Percentiles rank a stretch among this genome's conserved stretches.
These are phyloP conservation scores for Rhizophagus sp. DNA, from an alignment of 192 early-diverging fungal genomes.

Conservation along the genomic window DNA sequence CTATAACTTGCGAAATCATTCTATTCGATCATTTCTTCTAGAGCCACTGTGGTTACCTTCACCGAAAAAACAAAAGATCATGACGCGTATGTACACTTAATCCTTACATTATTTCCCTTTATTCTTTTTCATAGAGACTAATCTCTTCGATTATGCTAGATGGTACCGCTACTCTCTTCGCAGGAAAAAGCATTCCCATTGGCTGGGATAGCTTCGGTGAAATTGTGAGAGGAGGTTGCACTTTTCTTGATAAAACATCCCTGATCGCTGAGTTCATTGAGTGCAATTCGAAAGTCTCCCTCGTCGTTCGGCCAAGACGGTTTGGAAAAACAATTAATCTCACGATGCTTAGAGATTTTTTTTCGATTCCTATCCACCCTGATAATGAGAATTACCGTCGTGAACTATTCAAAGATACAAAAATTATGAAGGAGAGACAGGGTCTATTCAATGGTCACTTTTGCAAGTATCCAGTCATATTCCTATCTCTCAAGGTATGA, in stretches of 20 bases:
- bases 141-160: neutral
- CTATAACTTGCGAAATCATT: too few relatives aligned
- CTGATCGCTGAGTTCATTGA: constrained; percentile 24
- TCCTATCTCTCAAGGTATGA: constrained; percentile 25
- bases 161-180: neutral
- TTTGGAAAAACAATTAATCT: constrained; percentile 27
- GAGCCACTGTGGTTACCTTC: too few relatives aligned
- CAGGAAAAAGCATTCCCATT: neutral
- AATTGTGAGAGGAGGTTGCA: neutral
- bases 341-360: constrained; percentile 20
- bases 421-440: constrained; percentile 21
- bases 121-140: too few relatives aligned
- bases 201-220: neutral
- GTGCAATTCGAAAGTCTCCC: constrained; percentile 1
- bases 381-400: constrained; percentile 3
- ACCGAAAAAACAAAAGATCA: too few relatives aligned
- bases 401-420: constrained; percentile 24
- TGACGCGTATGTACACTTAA: too few relatives aligned
- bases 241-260: constrained; percentile 19
- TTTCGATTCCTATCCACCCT: constrained; percentile 14
- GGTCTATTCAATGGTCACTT: neutral
- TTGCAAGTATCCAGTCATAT: constrained; percentile 33
- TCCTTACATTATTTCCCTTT: too few relatives aligned
- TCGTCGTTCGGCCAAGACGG: neutral
- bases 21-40: too few relatives aligned